A percentile compares a stretch with the other conserved stretches of the same genome.
These are phyloP conservation scores for Aspergillus clavatus DNA, from an alignment of 2,329 filamentous ascomycete species.

Conservation along the genomic window DNA sequence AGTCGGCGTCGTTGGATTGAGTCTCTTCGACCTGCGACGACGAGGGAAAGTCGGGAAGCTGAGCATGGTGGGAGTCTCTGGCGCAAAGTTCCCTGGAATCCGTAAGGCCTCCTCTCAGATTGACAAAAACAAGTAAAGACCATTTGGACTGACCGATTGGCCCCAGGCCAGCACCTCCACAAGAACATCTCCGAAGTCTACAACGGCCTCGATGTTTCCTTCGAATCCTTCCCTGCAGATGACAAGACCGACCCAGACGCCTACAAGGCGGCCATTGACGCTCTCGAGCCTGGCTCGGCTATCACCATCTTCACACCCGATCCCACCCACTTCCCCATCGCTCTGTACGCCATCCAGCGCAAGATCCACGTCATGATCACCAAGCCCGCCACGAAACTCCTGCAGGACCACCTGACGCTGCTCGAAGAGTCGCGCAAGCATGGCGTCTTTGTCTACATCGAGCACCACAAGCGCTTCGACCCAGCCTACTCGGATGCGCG, in stretches of 20 bases:
- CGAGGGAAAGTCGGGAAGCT: slow-evolving; percentile 82
- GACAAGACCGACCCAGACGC: slow-evolving; percentile 68
- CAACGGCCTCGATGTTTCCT: slow-evolving; percentile 82
- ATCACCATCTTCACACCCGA: slow-evolving; percentile 97
- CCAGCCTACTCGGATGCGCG: slow-evolving; percentile 87
- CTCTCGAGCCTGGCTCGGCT: slow-evolving; percentile 72
- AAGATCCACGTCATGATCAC: slow-evolving; percentile 88
- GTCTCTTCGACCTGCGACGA: slow-evolving; percentile 80
- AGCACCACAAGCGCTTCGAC: slow-evolving; percentile 96
- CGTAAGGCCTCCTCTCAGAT: slow-evolving; percentile 49
- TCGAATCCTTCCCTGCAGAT: slow-evolving; percentile 75
- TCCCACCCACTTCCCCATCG: slow-evolving; percentile 87
- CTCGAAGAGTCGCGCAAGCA: slow-evolving; percentile 66
- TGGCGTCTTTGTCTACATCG: slow-evolving; percentile 84
- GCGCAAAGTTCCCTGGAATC: slow-evolving; percentile 85
- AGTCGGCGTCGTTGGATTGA: slow-evolving; percentile 86
- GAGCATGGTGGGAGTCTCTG: slow-evolving; percentile 85
- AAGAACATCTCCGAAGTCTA: slow-evolving; percentile 86
- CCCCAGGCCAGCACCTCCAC: slow-evolving; percentile 71
- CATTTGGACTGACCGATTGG: slow-evolving; percentile 1
- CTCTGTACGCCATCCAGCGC: slow-evolving; percentile 83
- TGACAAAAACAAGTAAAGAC: slow-evolving; percentile 6
- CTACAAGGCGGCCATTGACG: slow-evolving; percentile 85
- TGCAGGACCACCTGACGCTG: slow-evolving; percentile 73
- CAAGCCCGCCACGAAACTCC: slow-evolving; percentile 84